Base-by-base conservation (phyloP, 2,329 filamentous ascomycete genomes). In the Pleomassaria siparia region DNA sequence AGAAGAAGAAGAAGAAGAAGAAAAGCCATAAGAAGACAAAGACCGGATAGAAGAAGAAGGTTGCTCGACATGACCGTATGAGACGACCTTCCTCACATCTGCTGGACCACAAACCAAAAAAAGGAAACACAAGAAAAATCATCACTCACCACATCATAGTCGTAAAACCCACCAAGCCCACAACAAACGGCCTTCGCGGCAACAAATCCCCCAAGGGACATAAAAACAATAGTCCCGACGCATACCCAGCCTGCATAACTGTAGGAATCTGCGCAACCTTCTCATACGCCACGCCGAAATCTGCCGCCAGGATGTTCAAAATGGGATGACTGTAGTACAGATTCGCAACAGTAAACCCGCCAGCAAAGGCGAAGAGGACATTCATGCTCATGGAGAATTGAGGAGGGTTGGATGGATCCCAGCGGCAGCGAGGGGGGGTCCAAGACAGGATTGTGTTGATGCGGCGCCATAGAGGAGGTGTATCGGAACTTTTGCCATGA, bases 321-420 rank as follows among this genome's bases (percentile, higher is more conserved):
- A 92, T 88, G 0, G 89, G 87, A 59, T 91, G 88, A 49, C 81
- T 88, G 69, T 92, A 91, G 72, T 92, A 92, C 2, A 92, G 74
- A 57, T 91, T 91, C 15, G 88, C 88, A 6, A 91, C 88, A 0
- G 86, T 89, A 55, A 89, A 85, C 0, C 82, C 81, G 0, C 73
- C 78, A 0, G 80, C 86, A 59, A 87, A 79, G 1, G 80, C 85
- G 52, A 90, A 89, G 1, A 91, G 70, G 2, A 90, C 65, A 59
- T 91, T 91, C 63, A 89, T 74, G 2, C 75, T 73, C 57, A 89
- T 72, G 1, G 81, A 86, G 67, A 92, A 89, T 25, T 78, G 74
- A 0, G 86, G 86, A 7, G 88, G 87, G 45, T 80, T 77, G 0
- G 80, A 67, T 0, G 83, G 78, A 56, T 89, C 78, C 73, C 85